phyloP scores from a whole-genome alignment of 805 yeast genomes.

The Candida glaebosa region DNA sequence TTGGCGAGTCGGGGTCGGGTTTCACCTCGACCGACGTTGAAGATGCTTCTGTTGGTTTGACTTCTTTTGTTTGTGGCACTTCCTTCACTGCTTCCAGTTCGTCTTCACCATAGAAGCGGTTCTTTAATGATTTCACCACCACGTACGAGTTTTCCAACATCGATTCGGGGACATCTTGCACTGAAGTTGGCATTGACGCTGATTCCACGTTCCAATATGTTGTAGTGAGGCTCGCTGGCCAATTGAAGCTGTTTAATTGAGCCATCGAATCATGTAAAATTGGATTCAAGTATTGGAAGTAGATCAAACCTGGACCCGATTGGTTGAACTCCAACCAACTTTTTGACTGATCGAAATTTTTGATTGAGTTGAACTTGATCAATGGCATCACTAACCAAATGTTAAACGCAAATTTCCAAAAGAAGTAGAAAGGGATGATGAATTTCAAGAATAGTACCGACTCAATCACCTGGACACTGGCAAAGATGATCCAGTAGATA shows the following conservation, averaged over 20 bases:
- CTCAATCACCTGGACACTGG: conserved; percentile 39
- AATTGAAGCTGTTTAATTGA: not conserved
- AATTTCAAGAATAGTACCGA: conserved; percentile 41
- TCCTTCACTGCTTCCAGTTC: not conserved
- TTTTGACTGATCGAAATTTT: conserved; percentile 11
- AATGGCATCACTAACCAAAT: conserved; percentile 60
- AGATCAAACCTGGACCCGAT: conserved; percentile 32
- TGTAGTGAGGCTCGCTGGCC: not conserved
- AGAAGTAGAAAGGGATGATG: conserved; percentile 53
- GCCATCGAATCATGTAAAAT: conserved; percentile 1
- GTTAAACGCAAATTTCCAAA: conserved; percentile 45
- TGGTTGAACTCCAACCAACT: conserved; percentile 29
- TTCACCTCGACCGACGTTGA: not conserved
- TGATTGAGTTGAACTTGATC: conserved; percentile 11
- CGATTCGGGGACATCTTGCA: not conserved
- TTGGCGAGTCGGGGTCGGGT: not conserved
- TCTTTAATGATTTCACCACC: conserved; percentile 4
- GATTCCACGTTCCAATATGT: not conserved
- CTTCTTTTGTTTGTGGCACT: not conserved
- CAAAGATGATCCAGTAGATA: conserved; percentile 62
- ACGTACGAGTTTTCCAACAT: conserved; percentile 6
- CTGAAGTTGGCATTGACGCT: not conserved
- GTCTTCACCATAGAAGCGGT: conserved; percentile 2
- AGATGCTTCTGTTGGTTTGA: not conserved
- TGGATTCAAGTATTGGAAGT: conserved; percentile 28